phyloP scores from a whole-genome alignment of 169 alveolate genomes.

The Perkinsus marinus region DNA sequence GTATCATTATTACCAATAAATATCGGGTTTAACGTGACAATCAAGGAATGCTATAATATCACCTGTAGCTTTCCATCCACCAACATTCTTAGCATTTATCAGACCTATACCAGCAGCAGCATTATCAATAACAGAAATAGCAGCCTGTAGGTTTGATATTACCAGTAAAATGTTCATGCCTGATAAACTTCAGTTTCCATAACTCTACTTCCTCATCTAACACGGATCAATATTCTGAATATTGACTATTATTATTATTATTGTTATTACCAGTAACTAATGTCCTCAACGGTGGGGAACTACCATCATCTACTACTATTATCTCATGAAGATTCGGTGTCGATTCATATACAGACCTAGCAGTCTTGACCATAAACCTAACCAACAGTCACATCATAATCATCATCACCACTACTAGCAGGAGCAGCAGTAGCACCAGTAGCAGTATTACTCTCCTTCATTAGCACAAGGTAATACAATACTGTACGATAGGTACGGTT shows the following conservation, averaged over 20 bases:
- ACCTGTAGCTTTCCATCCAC: constrained; percentile 23
- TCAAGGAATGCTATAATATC: constrained; percentile 35
- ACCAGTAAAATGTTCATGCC: background rate
- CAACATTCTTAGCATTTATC: constrained; percentile 3
- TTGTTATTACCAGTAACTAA: background rate
- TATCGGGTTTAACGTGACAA: constrained; percentile 43
- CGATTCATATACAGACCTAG: background rate
- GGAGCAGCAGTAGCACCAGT: no score
- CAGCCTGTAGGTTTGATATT: background rate
- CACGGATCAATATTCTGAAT: background rate
- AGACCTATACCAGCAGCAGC: background rate
- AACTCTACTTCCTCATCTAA: background rate
- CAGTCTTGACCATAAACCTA: background rate
- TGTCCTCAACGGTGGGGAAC: background rate
- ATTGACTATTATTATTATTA: background rate
- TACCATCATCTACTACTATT: constrained; percentile 26
- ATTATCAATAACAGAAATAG: background rate
- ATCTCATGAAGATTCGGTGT: constrained; percentile 4
- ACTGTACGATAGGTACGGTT: no score
- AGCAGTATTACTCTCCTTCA: background rate
- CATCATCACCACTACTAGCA: background rate
- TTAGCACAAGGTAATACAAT: background rate
- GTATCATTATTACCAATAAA: constrained; percentile 22
- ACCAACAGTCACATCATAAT: background rate
- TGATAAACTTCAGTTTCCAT: background rate